Evolutionary conservation across 306 rosid genomes (phyloP), one percentile per base, ranked within the genome.

Genomic region (Fagus crenata): DNA sequence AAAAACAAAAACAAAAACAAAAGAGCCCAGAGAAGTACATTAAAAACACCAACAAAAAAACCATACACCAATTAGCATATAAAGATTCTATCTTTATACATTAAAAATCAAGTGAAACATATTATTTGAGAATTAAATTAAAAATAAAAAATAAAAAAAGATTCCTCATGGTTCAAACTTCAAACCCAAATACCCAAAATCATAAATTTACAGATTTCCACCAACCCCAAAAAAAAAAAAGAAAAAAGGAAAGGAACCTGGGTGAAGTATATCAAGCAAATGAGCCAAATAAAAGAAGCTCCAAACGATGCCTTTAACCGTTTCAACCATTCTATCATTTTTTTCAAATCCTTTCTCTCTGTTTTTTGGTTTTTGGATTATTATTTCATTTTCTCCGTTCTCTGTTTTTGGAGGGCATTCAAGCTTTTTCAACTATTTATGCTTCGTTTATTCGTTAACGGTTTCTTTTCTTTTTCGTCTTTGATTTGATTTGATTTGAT

Each of bases 211-310:
- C 40, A 74, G 72, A 81, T 82, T 85, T 75, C 63, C 39, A 46
- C 1, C 7, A 82, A 40, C n/a, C 39, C 51, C 53, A 79, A 59
- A n/a, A 4, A n/a, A 58, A 55, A 53, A 13, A 37, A 5, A 63
- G n/a, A 75, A 72, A 37, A 8, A 64, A 78, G 72, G 78, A 72
- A 1, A 6, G 43, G 31, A 81, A 92, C 96, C 97, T 89, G 97
- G 78, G 96, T 92, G 89, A 92, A 92, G 92, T 92, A 90, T 79
- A 92, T 82, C 89, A 92, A 82, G 86, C 93, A 92, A 82, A 92
- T 78, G 46, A 92, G 85, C 96, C 96, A 92, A 33, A 92, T 86
- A 85, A 90, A 92, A 5, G 92, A 87, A 37, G 85, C 82, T 75
- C 96, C 96, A 53, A 90, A 92, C 56, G 89, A 81, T 53, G 89